Percentiles rank a stretch among this genome's conserved stretches.
Conservation (phyloP, 345 rosid genomes). For the Salix brachista region DNA sequence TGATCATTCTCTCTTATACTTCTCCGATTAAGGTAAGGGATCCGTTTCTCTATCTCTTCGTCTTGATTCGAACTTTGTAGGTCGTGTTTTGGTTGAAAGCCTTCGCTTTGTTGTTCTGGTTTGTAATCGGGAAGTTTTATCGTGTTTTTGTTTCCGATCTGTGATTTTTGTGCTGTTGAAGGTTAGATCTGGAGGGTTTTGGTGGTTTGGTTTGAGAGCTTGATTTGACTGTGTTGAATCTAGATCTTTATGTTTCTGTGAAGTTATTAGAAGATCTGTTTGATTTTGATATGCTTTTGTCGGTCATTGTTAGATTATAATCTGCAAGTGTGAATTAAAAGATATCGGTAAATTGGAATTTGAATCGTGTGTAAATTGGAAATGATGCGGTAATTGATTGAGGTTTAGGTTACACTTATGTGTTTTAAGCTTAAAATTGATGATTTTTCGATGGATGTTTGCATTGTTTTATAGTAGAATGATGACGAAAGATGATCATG, state of each 20-base stretch:
- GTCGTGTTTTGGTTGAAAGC: not conserved
- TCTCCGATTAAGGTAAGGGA: not conserved
- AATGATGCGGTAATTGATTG: too few relatives aligned
- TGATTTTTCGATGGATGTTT: too few relatives aligned
- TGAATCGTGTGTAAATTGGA: too few relatives aligned
- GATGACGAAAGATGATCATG: too few relatives aligned
- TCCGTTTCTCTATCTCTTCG: not conserved
- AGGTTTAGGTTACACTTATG: too few relatives aligned
- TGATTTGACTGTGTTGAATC: constrained; percentile 13
- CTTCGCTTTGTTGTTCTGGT: not conserved
- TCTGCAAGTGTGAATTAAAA: too few relatives aligned
- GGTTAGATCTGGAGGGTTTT: constrained; percentile 25
- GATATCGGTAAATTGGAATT: too few relatives aligned
- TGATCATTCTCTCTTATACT: not conserved
- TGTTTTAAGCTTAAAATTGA: too few relatives aligned
- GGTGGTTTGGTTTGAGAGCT: not conserved
- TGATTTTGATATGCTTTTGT: too few relatives aligned
- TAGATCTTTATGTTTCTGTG: constrained; percentile 17
- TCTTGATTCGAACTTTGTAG: not conserved
- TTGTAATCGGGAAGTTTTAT: not conserved
- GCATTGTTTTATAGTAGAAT: too few relatives aligned
- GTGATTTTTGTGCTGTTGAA: not conserved
- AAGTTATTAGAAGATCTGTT: not conserved
- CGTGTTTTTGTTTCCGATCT: constrained; percentile 9
- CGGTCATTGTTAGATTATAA: too few relatives aligned